phyloP scores from a whole-genome alignment of 768 basidiomycete genomes.

The Leucocoprinus birnbaumii region DNA sequence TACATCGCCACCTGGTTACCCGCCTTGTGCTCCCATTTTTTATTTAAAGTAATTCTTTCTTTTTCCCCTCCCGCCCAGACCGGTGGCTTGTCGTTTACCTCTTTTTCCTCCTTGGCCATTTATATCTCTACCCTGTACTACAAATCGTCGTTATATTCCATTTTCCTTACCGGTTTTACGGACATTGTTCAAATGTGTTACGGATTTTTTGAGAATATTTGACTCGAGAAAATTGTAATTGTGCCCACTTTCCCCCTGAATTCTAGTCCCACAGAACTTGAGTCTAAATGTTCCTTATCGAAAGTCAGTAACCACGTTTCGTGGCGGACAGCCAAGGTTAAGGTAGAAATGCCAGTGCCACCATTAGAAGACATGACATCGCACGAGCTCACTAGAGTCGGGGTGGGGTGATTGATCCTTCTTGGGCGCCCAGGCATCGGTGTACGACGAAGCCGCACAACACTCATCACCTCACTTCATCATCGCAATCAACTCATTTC shows the following conservation, averaged over 20 bases:
- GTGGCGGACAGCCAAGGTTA: too few species aligned
- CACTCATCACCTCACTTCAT: too few species aligned
- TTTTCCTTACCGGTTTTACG: neutral
- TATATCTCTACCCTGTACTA: constrained; percentile 6
- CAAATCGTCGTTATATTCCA: constrained; percentile 7
- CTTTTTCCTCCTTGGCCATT: neutral
- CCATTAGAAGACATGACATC: too few species aligned
- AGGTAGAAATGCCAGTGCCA: too few species aligned
- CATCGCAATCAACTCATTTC: too few species aligned
- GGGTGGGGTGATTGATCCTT: too few species aligned
- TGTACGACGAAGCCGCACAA: too few species aligned
- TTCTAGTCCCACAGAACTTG: neutral
- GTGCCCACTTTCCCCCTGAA: neutral
- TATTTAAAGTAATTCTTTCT: constrained; percentile 6
- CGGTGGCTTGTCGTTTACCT: too few species aligned
- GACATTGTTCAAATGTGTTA: constrained; percentile 2
- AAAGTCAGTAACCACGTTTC: neutral
- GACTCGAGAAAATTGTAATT: constrained; percentile 6
- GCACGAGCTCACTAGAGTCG: too few species aligned
- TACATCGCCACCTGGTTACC: neutral
- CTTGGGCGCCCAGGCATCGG: too few species aligned
- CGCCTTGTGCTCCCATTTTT: constrained; percentile 9
- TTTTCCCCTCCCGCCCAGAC: neutral
- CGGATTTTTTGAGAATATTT: neutral
- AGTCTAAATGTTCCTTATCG: neutral